Percentiles rank a stretch among this genome's conserved stretches.
These are phyloP conservation scores for Acacia crassicarpa DNA, from an alignment of 306 rosid species.

Conservation along the genomic window DNA sequence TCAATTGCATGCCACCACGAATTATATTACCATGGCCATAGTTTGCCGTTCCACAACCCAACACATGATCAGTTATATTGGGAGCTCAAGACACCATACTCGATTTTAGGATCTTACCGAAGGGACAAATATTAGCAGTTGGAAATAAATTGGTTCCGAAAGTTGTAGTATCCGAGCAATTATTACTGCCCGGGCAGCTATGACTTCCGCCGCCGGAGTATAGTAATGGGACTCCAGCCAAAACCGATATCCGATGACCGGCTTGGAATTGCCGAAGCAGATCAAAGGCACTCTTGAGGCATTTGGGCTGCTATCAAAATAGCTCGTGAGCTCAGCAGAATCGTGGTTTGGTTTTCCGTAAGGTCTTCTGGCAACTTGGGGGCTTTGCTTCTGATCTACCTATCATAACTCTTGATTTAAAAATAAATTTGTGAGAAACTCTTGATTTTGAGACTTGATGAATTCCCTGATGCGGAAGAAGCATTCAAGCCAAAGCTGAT, in stretches of 20 bases:
- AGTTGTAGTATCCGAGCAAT: conserved; percentile 26
- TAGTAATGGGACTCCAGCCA: conserved; percentile 77
- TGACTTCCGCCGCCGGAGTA: conserved; percentile 61
- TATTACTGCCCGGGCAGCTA: conserved; percentile 19
- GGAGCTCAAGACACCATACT: conserved; percentile 42
- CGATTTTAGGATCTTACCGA: conserved; percentile 63
- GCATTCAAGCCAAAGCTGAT: no score
- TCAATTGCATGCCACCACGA: conserved; percentile 52
- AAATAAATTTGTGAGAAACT: no score
- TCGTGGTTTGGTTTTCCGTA: conserved; percentile 43
- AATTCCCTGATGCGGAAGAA: no score
- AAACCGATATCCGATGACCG: conserved; percentile 79
- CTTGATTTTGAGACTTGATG: no score
- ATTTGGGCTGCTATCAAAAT: conserved; percentile 44
- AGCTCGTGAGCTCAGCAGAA: conserved; percentile 56
- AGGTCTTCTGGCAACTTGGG: conserved; percentile 46
- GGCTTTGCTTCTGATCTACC: conserved; percentile 39
- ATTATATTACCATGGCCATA: conserved; percentile 89
- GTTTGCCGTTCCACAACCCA: conserved; percentile 75
- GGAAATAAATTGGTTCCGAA: no score
- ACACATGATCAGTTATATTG: conserved; percentile 59
- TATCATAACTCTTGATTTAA: background rate
- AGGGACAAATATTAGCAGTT: conserved; percentile 69
- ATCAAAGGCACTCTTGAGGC: conserved; percentile 42
- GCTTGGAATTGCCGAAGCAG: conserved; percentile 47